Evolutionary conservation across 768 basidiomycete species (phyloP).

Genomic region (Naganishia randhawae): DNA sequence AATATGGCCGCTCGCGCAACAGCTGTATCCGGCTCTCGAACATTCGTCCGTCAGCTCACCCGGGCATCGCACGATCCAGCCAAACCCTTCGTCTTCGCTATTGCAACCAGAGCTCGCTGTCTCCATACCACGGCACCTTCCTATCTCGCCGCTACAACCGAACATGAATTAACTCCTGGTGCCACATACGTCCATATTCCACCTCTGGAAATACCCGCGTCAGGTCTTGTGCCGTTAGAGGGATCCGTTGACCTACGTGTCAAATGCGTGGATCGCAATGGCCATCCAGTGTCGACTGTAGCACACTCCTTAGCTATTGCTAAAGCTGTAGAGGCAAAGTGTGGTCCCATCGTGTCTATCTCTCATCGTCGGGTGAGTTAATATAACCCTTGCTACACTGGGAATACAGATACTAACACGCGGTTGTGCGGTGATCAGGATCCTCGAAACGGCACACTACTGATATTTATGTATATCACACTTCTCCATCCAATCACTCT

Average conservation of each 20-base stretch:
- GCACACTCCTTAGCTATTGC: constrained; percentile 36
- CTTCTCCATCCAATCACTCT: constrained; percentile 30
- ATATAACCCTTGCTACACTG: neutral
- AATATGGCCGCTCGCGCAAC: constrained; percentile 3
- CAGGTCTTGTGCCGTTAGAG: constrained; percentile 11
- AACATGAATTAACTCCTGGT: neutral
- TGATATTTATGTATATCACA: constrained; percentile 32
- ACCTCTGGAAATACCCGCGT: constrained; percentile 9
- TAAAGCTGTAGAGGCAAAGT: constrained; percentile 36
- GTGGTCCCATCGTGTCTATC: constrained; percentile 30
- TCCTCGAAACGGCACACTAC: constrained; percentile 6
- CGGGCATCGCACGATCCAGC: neutral
- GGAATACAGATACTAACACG: neutral
- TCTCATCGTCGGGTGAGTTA: constrained; percentile 27
- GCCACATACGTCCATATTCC: constrained; percentile 20
- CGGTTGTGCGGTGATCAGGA: neutral
- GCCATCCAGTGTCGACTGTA: constrained; percentile 26
- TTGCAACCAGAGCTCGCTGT: neutral
- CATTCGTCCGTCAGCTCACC: neutral
- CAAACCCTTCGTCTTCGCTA: neutral
- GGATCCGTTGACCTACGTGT: constrained; percentile 1
- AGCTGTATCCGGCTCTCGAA: constrained; percentile 2
- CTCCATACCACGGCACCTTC: neutral
- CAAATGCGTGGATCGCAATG: constrained; percentile 22
- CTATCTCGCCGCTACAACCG: neutral